Base-by-base conservation (phyloP, 768 basidiomycete species). In the Floccularia luteovirens region DNA sequence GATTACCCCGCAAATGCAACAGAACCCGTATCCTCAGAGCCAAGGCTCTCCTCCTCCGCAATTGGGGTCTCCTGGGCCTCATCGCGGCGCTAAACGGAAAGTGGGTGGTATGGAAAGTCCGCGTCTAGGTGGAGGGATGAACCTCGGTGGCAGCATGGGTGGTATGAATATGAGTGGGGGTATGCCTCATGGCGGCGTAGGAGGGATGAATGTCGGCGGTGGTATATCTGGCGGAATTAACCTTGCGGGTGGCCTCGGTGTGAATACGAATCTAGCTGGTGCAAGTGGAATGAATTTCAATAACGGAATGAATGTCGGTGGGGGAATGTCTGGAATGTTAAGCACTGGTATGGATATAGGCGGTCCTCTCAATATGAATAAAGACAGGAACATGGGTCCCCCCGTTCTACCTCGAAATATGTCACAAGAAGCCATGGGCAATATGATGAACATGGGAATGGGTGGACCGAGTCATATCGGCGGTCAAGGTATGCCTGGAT, bases 61-160 rank as follows among this genome's bases (percentile, higher is more conserved):
- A n/a, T n/a, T n/a, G n/a, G 43, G 53, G 28, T 60, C 59, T 8
- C 60, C 62, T 7, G 56, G 56, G 22, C n/a, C n/a, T n/a, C n/a
- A n/a, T n/a, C 51, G 60, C 17, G 57, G 58, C 7, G 50, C 57
- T 8, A 60, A 60, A 39, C 48, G 60, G 12, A 60, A 59, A 36
- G 42, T 51, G 36, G 50, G 51, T 1, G 48, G 47, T 24, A 43
- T 50, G 39, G 46, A 48, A 3, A 49, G 48, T 31, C 50, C 50
- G 3, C 41, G 48, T 23, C 45, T 54, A 11, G 49, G 51, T 24
- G 41, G 46, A 25, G 47, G 46, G 19, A 45, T 43, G 35, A 35
- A 40, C 31, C 46, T 34, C 30, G 39, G 25, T 31, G 36, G 32
- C 33, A 41, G 31, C 38, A 12, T 44, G 14, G 45, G 39, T n/a